A percentile compares a stretch with the other conserved stretches of the same genome.
Evolutionary conservation across 495 filamentous ascomycete genomes (phyloP).

Genomic region (Lineolata rhizophorae): DNA sequence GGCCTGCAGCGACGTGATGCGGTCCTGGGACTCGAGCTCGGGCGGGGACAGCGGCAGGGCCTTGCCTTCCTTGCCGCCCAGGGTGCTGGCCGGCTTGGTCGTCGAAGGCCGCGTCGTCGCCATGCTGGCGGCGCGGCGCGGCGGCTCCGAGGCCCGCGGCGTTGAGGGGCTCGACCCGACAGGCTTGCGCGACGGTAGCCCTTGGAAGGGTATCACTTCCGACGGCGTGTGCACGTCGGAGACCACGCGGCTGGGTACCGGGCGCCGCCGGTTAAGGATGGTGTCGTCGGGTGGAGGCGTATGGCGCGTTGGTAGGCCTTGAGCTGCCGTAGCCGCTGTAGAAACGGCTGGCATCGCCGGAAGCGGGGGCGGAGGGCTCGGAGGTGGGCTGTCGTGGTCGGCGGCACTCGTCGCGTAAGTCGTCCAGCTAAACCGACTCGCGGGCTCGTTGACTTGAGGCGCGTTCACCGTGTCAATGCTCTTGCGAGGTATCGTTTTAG

Average conservation of each 20-base stretch:
- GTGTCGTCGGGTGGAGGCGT: no score
- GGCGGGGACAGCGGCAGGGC: conserved; percentile 34
- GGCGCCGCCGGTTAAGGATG: conserved; percentile 11
- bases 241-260: not conserved
- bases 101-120: conserved; percentile 1
- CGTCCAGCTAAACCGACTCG: conserved; percentile 52
- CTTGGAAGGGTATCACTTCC: no score
- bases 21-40: conserved; percentile 32
- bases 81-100: conserved; percentile 16
- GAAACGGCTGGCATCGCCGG: conserved; percentile 7
- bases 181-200: not conserved
- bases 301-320: no score
- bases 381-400: conserved; percentile 21
- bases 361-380: conserved; percentile 20
- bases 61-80: conserved; percentile 27
- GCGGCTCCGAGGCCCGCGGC: not conserved
- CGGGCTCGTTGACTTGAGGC: conserved; percentile 17
- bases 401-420: conserved; percentile 32
- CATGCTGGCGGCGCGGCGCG: not conserved
- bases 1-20: conserved; percentile 43
- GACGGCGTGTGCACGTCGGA: no score
- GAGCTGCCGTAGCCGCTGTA: no score
- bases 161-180: not conserved
- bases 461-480: conserved; percentile 7
- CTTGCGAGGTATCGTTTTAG: conserved; percentile 6